These are phyloP conservation scores for Calocybe indica DNA, from an alignment of 768 basidiomycete genomes.

Conservation along the genomic window DNA sequence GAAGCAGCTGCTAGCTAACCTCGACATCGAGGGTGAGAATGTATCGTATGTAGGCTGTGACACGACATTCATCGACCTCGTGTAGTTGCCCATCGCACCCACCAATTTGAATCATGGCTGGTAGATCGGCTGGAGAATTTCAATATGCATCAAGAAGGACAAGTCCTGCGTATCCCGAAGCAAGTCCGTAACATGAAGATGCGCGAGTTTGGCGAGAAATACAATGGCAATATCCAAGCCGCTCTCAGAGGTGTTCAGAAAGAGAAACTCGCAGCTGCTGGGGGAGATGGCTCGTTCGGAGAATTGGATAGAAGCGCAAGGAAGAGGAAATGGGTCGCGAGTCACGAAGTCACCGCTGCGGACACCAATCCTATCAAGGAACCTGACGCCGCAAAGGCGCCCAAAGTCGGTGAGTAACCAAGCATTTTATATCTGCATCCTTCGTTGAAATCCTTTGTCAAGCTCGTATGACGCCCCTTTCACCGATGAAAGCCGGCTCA, in stretches of 20 bases:
- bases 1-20: constrained; percentile 65
- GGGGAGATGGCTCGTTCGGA: constrained; percentile 40
- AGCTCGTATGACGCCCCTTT: constrained; percentile 22
- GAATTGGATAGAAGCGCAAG: constrained; percentile 64
- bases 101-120: constrained; percentile 73
- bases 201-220: constrained; percentile 74
- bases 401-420: constrained; percentile 51
- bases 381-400: constrained; percentile 28
- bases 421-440: background rate
- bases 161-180: constrained; percentile 69
- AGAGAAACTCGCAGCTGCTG: constrained; percentile 48
- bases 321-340: constrained; percentile 74
- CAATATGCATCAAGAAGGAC: constrained; percentile 67
- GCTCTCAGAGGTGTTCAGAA: constrained; percentile 65
- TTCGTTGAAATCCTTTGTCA: background rate
- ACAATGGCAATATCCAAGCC: constrained; percentile 69
- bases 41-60: background rate
- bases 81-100: constrained; percentile 66
- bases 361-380: constrained; percentile 22
- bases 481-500: constrained; percentile 46
- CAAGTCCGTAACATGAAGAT: constrained; percentile 67
- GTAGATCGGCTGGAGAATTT: constrained; percentile 70
- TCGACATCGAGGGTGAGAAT: constrained; percentile 70
- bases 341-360: constrained; percentile 44
- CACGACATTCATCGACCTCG: constrained; percentile 1